Base-by-base conservation (phyloP, 208 protist genomes). In the Trypanosomatidae sp. region DNA sequence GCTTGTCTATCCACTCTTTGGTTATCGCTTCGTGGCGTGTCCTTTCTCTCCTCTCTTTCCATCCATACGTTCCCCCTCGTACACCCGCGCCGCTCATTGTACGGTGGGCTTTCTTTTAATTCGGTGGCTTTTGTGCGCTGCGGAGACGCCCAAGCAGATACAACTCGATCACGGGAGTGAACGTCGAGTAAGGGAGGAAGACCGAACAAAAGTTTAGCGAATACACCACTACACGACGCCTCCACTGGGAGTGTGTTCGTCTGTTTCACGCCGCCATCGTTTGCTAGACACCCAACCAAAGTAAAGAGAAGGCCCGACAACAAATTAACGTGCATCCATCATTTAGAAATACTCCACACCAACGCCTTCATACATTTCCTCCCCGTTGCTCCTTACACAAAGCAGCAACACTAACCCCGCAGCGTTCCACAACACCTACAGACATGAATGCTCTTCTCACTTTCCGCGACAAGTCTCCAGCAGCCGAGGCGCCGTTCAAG, bases 401-500 rank as follows among this genome's bases (percentile, higher is more conserved):
- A 28, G 53, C 25, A 25, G 10, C 53, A 58, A 17, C 53, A 33
- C 5, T 22, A 64, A 22, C 33, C 30, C 13, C 33, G 8, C 33
- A 28, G 59, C 59, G 4, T 43, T 44, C 0, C 36, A 8, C 30
- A 22, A 25, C 15, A 43, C 33, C 4, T 6, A 0, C 59, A 36
- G 19, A 17, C 5, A 67, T 67, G 62, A 67, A 25, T 67, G 6
- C n/a, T 28, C 33, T 62, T 25, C 66, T 81, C 17, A 66, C 69
- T 1, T 74, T 74, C 36, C 69, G 74, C n/a, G 74, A 80, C 1
- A 62, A 41, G 17, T 76, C 80, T 17, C 76, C 80, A 1, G 68
- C 60, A 1, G 71, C 60, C 3, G 67, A 66, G 10, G 67, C 65
- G 15, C 80, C 74, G 0, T 62, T 66, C 47, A 56, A 71, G 30